Evolutionary conservation across 805 yeast species (phyloP), one percentile per base, ranked within the genome.

Genomic region (Candida khao-thaluensis): DNA sequence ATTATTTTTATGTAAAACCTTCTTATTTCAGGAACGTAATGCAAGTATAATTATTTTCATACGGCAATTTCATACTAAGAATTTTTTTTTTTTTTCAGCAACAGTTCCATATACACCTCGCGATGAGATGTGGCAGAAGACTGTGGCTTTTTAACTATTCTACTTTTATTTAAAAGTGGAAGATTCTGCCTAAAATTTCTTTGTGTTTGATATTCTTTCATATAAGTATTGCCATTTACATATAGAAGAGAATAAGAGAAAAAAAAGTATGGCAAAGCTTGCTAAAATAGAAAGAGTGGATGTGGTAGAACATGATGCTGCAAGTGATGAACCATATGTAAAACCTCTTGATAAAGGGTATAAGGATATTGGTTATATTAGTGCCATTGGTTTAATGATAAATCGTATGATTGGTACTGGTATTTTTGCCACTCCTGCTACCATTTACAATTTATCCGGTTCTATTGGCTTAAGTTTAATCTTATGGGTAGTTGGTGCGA

Each of bases 321-420:
- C 35, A 12, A 31, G 35, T 21, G 26, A 31, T 31, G 35, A 31
- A 10, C 35, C 35, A 12, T 31, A 31, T 31, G 35, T 31, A 3
- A 42, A 71, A 71, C 56, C 56, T 52, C 37, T 31, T 22, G 35
- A 31, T 16, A 31, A 31, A 31, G 35, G 35, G 14, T 31, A 31
- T 11, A 72, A 72, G 52, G 62, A 67, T 35, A 70, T 71, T 36
- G 77, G 78, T 4, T 56, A 60, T 30, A 41, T 72, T 21, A 68
- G 75, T 15, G 74, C 76, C 29, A 59, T 68, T 30, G 68, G 68
- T 30, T 59, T 82, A 38, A 77, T 80, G 54, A 63, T 82, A 44
- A 82, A 82, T 58, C 71, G 82, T 50, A 81, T 81, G 77, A 74
- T 82, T 37, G 90, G 90, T 29, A 81, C 88, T 2, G 90, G 89